Evolutionary conservation across 2,329 filamentous ascomycete genomes (phyloP).

Genomic region (Sarocladium brachiariae): DNA sequence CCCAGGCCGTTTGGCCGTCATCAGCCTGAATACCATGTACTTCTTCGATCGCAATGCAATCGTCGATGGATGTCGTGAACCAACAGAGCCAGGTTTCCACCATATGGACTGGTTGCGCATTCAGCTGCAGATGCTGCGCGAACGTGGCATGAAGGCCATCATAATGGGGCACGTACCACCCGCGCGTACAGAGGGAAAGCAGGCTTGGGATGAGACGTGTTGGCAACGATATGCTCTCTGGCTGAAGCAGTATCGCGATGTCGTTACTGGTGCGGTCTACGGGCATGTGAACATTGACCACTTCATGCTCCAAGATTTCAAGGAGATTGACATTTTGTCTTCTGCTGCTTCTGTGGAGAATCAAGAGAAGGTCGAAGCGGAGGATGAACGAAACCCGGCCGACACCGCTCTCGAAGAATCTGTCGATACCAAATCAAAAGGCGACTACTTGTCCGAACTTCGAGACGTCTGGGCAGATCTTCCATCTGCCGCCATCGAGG

Average conservation of each 20-base stretch:
- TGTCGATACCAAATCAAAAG: constrained; percentile 54
- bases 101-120: constrained; percentile 95
- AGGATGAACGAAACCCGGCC: not conserved
- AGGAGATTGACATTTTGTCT: constrained; percentile 57
- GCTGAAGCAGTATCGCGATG: constrained; percentile 84
- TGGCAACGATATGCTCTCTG: constrained; percentile 97
- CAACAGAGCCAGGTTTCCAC: constrained; percentile 80
- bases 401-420: constrained; percentile 34
- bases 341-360: not conserved
- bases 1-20: constrained; percentile 74
- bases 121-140: constrained; percentile 76
- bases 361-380: not conserved
- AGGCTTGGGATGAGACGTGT: constrained; percentile 91
- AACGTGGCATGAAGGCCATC: constrained; percentile 87
- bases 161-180: constrained; percentile 92
- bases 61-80: constrained; percentile 79
- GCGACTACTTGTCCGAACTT: constrained; percentile 70
- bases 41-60: constrained; percentile 91
- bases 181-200: constrained; percentile 76
- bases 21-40: constrained; percentile 94
- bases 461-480: constrained; percentile 71
- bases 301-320: constrained; percentile 84
- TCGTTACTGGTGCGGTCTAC: constrained; percentile 71
- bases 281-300: constrained; percentile 99
- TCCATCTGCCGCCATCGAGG: constrained; percentile 42